These are phyloP conservation scores for Xylaria sp. DNA, from an alignment of 2,329 filamentous ascomycete genomes.

Conservation along the genomic window DNA sequence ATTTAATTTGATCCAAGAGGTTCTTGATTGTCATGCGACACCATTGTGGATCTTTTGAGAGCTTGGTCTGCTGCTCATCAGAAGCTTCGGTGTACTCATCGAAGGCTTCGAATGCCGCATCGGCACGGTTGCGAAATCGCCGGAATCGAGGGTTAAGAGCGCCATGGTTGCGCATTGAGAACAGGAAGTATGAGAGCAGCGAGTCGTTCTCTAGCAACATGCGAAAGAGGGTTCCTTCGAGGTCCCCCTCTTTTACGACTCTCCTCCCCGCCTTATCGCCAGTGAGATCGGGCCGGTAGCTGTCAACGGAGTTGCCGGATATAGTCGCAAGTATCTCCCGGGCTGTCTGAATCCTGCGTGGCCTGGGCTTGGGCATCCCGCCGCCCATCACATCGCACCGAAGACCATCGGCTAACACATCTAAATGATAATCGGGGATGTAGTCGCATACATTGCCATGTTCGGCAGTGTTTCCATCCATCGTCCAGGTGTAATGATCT, in stretches of 20 bases:
- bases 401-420: slow-evolving; percentile 47
- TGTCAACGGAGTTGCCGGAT: slow-evolving; percentile 35
- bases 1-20: slow-evolving; percentile 40
- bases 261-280: slow-evolving; percentile 29
- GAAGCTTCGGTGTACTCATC: slow-evolving; percentile 30
- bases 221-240: slow-evolving; percentile 47
- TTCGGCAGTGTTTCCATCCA: slow-evolving; percentile 41
- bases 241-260: slow-evolving; percentile 41
- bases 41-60: slow-evolving; percentile 43
- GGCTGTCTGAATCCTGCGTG: slow-evolving; percentile 42
- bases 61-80: slow-evolving; percentile 6
- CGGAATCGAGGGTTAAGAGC: slow-evolving; percentile 44
- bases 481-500: slow-evolving; percentile 39
- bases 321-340: slow-evolving; percentile 48
- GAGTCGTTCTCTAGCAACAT: slow-evolving; percentile 51
- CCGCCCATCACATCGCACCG: slow-evolving; percentile 43
- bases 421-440: slow-evolving; percentile 48
- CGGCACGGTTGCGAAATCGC: slow-evolving; percentile 43
- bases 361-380: slow-evolving; percentile 26
- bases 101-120: slow-evolving; percentile 43
- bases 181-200: slow-evolving; percentile 50
- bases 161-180: slow-evolving; percentile 41
- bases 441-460: slow-evolving; percentile 44
- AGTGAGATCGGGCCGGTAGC: slow-evolving; percentile 44
- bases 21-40: slow-evolving; percentile 43